Evolutionary conservation across 108 stramenopile genomes (phyloP).

Genomic region (Skeletonema potamos): DNA sequence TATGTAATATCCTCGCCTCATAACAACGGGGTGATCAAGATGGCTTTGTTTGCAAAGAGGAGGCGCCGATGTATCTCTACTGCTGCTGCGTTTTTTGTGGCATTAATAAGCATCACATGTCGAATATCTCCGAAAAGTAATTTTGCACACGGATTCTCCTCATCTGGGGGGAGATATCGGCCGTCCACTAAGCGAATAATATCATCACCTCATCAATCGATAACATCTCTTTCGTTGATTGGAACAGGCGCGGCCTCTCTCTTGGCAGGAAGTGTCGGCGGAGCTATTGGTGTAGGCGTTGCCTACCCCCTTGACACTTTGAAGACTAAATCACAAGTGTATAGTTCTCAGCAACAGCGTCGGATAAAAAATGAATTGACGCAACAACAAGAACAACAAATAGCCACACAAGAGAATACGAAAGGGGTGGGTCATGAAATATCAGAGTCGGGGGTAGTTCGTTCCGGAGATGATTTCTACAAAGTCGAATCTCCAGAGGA

Average conservation of each 20-base stretch:
- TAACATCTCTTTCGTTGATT: slow-evolving; percentile 26
- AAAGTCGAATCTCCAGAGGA: slow-evolving; percentile 19
- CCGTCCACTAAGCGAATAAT: neutral
- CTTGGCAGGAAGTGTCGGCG: slow-evolving; percentile 47
- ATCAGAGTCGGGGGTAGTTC: slow-evolving; percentile 4
- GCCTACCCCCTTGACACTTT: slow-evolving; percentile 56
- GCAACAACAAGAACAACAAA: neutral
- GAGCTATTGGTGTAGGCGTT: slow-evolving; percentile 46
- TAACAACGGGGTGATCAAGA: neutral
- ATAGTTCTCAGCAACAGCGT: neutral
- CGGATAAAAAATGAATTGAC: neutral
- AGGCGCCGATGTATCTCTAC: neutral
- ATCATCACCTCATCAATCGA: neutral
- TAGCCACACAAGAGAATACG: neutral
- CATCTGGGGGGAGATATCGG: neutral
- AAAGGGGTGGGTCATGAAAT: neutral
- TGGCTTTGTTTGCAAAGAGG: neutral
- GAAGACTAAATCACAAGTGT: slow-evolving; percentile 50
- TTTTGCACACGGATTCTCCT: neutral
- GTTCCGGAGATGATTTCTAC: neutral
- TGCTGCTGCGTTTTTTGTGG: neutral
- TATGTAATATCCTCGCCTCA: too few species aligned
- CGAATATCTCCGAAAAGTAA: neutral
- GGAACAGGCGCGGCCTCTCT: slow-evolving; percentile 25
- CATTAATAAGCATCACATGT: neutral